Evolutionary conservation across 208 protist genomes (phyloP), one percentile per base, ranked within the genome.

Genomic region (Wallacemonas rigidus): DNA sequence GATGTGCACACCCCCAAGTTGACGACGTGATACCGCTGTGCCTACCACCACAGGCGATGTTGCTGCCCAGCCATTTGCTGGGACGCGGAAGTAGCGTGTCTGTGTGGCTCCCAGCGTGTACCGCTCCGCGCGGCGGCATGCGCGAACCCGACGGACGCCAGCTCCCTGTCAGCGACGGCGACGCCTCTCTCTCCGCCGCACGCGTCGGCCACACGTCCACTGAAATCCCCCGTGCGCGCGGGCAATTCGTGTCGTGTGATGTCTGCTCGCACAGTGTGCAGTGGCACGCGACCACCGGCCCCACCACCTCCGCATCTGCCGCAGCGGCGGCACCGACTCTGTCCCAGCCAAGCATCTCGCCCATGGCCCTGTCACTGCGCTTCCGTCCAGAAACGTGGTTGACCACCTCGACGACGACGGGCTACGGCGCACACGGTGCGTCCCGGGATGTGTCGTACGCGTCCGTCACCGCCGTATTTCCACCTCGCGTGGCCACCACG

Each of bases 51-150:
- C 75, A 77, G 38, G 76, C 84, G 74, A 75, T 90, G 73, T 54
- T 94, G n/a, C 48, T 92, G 9, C 83, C 85, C 3, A 89, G 89
- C 53, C 80, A 90, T 36, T 1, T 79, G 4, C 55, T 94, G 17
- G 84, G 79, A 0, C 63, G 76, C 9, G 84, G 81, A 14, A 86
- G 82, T 3, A 62, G 72, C 9, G 70, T 93, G 26, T 75, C 73
- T 1, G 74, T 92, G 12, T 85, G 82, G 78, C 69, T 90, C 17
- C 84, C 84, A 14, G 14, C 54, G 0, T 7, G 44, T 56, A 11
- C 15, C 5, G 47, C 15, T 8, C 64, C n/a, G 9, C 50, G 50
- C 43, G 51, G 64, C 14, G 64, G 64, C 8, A 69, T 55, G 8
- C 38, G 60, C 14, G 60, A 17, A 11, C 15, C 55, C 48, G 26